A percentile compares a stretch with the other conserved stretches of the same genome.
phyloP scores from a whole-genome alignment of 805 yeast genomes.

The Candida corydali region DNA sequence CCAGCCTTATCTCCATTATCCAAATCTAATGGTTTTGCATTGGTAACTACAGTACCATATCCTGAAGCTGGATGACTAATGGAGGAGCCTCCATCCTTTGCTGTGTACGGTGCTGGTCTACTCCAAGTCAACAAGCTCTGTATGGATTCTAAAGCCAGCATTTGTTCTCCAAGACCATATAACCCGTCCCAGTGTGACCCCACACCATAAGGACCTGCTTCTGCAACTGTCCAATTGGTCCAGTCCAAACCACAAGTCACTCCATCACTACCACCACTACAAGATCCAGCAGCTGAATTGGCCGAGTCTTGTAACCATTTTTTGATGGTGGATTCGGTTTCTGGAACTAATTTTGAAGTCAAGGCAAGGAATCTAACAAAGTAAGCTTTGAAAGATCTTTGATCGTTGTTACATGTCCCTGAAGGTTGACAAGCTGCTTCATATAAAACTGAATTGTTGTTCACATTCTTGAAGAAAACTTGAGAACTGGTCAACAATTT shows the following conservation, averaged over 20 bases:
- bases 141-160: constrained; percentile 66
- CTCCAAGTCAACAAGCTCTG: constrained; percentile 40
- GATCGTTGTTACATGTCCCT: constrained; percentile 74
- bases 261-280: constrained; percentile 71
- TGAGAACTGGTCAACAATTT: constrained; percentile 51
- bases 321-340: constrained; percentile 44
- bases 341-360: constrained; percentile 70
- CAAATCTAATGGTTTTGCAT: constrained; percentile 38
- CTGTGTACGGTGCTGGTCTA: constrained; percentile 59
- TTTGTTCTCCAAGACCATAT: constrained; percentile 78
- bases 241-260: constrained; percentile 75
- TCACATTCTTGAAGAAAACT: constrained; percentile 47
- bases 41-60: constrained; percentile 34
- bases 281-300: constrained; percentile 62
- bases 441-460: constrained; percentile 46
- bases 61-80: constrained; percentile 70
- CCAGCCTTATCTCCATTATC: constrained; percentile 71
- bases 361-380: constrained; percentile 69
- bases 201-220: constrained; percentile 66
- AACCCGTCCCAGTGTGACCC: constrained; percentile 62
- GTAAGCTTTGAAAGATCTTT: constrained; percentile 88
- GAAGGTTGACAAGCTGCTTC: constrained; percentile 81
- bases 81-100: constrained; percentile 66
- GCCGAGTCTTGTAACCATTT: constrained; percentile 39
- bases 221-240: constrained; percentile 42